Evolutionary conservation across 805 yeast species (phyloP), one percentile per base, ranked within the genome.

Genomic region (Candida ficus): DNA sequence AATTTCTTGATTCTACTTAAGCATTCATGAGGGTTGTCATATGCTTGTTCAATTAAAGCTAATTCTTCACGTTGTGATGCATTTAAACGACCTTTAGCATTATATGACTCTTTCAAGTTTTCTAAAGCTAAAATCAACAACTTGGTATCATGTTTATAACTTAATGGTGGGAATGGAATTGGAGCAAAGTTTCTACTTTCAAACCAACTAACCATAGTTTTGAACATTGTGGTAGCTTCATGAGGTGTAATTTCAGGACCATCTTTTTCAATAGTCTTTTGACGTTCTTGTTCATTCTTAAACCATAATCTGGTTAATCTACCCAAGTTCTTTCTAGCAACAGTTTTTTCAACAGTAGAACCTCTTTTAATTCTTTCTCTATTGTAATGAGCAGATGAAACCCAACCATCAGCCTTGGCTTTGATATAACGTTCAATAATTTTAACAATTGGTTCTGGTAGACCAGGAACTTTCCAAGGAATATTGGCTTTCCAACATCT

Each of bases 401-500:
- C 75, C 98, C 98, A 93, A 7, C 95, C 95, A 53, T 91, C 97
- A 2, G 98, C 96, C 59, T 93, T 91, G 1, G 96, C 95, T 54
- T 88, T 83, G 36, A 93, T 81, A 54, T 93, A 93, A 33, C 96
- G 75, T 55, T 86, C 83, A 45, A 93, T 90, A 29, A 93, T 86
- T 33, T 78, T 76, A 49, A 81, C 93, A 20, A 93, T 77, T 0
- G 97, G 97, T 39, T 75, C 83, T 2, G 99, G 99, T 63, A 93
- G 68, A 0, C 98, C 98, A 1, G 96, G 95, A 13, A 93, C 98
- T 50, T 87, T 80, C 98, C 98, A 93, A 0, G 97, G 96, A 43
- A 93, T 83, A 56, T 93, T 91, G 3, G 99, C 99, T 60, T 93
- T 93, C 99, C 99, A 93, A 60, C 98, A 93, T 59, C 99, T 70